Percentiles rank a stretch among this genome's conserved stretches.
phyloP scores from a whole-genome alignment of 345 rosid genomes.

The Hibiscus mutabilis region DNA sequence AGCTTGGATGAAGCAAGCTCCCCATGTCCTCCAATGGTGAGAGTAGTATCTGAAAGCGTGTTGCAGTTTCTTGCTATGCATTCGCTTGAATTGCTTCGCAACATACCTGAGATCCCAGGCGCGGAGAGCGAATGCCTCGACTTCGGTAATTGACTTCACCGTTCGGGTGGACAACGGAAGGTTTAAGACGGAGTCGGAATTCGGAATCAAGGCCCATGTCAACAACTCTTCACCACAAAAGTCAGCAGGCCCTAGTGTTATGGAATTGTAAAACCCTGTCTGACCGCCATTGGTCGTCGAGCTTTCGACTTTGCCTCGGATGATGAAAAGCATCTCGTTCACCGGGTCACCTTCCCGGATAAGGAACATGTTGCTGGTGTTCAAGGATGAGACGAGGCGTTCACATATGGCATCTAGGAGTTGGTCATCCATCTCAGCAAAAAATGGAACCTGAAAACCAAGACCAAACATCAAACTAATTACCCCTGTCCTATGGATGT shows the following conservation, averaged over 20 bases:
- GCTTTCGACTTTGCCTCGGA: slow-evolving; percentile 85
- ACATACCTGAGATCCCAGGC: slow-evolving; percentile 74
- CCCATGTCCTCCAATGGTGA: slow-evolving; percentile 91
- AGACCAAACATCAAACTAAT: not conserved
- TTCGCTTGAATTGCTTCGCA: slow-evolving; percentile 69
- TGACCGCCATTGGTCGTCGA: slow-evolving; percentile 79
- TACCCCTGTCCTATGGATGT: not conserved
- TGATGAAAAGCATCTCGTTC: slow-evolving; percentile 78
- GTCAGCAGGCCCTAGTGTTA: slow-evolving; percentile 60
- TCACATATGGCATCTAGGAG: slow-evolving; percentile 83
- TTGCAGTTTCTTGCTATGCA: slow-evolving; percentile 81
- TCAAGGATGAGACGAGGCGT: slow-evolving; percentile 65
- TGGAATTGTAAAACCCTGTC: slow-evolving; percentile 71
- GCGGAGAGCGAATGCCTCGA: slow-evolving; percentile 76
- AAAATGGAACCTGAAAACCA: slow-evolving; percentile 61
- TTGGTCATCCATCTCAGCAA: slow-evolving; percentile 83
- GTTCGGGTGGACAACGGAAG: slow-evolving; percentile 76
- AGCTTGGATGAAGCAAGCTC: slow-evolving; percentile 63
- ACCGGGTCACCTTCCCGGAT: slow-evolving; percentile 85
- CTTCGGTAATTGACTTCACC: slow-evolving; percentile 54
- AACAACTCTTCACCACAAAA: slow-evolving; percentile 87
- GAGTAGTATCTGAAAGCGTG: slow-evolving; percentile 91
- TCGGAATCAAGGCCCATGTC: slow-evolving; percentile 75
- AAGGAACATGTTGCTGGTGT: slow-evolving; percentile 54
- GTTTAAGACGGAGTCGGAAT: slow-evolving; percentile 27